phyloP scores from a whole-genome alignment of 202 grass and related monocot species.

The Zoysia matrella region DNA sequence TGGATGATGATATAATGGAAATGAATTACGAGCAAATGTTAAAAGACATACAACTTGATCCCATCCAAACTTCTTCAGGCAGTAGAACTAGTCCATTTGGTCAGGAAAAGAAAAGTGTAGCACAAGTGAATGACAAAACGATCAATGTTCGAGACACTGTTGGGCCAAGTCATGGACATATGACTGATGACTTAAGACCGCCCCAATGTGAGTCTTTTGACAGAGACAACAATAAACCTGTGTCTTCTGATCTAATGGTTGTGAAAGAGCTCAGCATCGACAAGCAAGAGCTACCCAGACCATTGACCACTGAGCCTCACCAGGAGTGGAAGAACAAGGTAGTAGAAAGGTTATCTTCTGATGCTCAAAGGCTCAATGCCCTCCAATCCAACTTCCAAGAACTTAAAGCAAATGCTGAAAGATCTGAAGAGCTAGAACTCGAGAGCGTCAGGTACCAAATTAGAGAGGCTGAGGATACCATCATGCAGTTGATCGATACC shows the following conservation, averaged over 20 bases:
- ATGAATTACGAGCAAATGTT: constrained; percentile 72
- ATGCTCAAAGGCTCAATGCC: constrained; percentile 65
- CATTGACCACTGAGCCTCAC: constrained; percentile 37
- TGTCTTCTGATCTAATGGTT: constrained; percentile 46
- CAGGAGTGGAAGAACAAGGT: constrained; percentile 84
- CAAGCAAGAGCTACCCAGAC: constrained; percentile 64
- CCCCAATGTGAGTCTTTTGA: constrained; percentile 51
- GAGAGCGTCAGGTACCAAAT: constrained; percentile 65
- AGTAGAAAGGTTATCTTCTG: constrained; percentile 71
- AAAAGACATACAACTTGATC: constrained; percentile 90
- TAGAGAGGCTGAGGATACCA: constrained; percentile 71
- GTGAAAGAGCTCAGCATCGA: constrained; percentile 82
- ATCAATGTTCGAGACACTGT: constrained; percentile 19
- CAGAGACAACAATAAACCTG: constrained; percentile 40
- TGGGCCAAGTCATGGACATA: constrained; percentile 51
- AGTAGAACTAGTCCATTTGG: constrained; percentile 34
- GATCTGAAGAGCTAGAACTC: constrained; percentile 60
- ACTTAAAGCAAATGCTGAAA: constrained; percentile 62
- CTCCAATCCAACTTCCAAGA: constrained; percentile 81
- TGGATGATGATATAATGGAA: constrained; percentile 61
- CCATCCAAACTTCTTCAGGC: constrained; percentile 66
- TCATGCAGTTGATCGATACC: constrained; percentile 78
- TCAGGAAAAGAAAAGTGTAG: constrained; percentile 42
- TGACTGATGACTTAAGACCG: constrained; percentile 39
- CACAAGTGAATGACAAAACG: constrained; percentile 30